phyloP scores from a whole-genome alignment of 2,329 filamentous ascomycete species.

The Dactylellina haptotyla region DNA sequence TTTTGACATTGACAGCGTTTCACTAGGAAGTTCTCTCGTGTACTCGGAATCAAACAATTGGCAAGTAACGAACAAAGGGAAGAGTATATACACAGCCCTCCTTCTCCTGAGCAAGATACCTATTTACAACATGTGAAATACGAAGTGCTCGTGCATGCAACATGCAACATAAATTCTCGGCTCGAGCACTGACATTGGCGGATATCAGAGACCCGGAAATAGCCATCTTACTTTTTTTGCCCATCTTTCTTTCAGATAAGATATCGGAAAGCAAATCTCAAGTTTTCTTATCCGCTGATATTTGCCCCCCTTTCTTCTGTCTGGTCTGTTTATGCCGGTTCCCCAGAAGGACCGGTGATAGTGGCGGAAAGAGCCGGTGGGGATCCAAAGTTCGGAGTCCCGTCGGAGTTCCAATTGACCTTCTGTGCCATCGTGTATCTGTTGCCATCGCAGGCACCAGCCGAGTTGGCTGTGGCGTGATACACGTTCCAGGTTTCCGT shows the following conservation, averaged over 20 bases:
- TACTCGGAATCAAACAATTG: background rate
- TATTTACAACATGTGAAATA: conserved; percentile 15
- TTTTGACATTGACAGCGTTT: too few species aligned
- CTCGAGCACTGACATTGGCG: background rate
- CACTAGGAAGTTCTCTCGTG: too few species aligned
- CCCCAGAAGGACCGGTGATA: conserved; percentile 60
- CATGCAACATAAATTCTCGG: conserved; percentile 10
- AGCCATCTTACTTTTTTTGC: background rate
- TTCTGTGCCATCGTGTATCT: conserved; percentile 68
- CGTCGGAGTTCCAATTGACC: conserved; percentile 66
- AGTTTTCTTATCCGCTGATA: background rate
- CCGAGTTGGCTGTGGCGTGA: conserved; percentile 66
- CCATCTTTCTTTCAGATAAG: background rate
- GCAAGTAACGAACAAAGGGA: background rate
- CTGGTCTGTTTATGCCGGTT: conserved; percentile 54
- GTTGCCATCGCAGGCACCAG: conserved; percentile 67
- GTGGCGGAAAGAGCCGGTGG: conserved; percentile 59
- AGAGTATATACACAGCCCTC: conserved; percentile 23
- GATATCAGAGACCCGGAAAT: background rate
- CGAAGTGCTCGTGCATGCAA: conserved; percentile 14
- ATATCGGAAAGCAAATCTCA: background rate
- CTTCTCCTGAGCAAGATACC: too few species aligned
- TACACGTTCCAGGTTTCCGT: conserved; percentile 69
- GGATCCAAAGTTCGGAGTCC: conserved; percentile 67
- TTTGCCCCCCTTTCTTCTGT: background rate